Evolutionary conservation across 1,139 yeast genomes (phyloP), one percentile per base, ranked within the genome.

Genomic region (Candida glucosophila): DNA sequence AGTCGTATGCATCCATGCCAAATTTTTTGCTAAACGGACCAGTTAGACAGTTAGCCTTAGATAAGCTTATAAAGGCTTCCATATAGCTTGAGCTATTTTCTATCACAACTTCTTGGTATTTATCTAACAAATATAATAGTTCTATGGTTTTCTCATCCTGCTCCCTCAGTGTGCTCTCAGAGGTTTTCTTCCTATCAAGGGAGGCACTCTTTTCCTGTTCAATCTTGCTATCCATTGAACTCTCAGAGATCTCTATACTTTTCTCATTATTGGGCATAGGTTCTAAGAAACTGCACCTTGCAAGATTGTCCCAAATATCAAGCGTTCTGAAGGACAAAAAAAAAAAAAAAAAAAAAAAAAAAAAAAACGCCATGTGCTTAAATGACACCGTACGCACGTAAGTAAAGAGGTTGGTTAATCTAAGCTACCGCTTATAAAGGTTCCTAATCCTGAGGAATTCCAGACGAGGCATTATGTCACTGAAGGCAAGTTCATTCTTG

Each of bases 391-490:
- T n/a, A n/a, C n/a, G 18, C 8, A 16, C 18, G 18, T 16, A 10
- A n/a, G n/a, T n/a, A n/a, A n/a, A n/a, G 23, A 19, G 8, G 8
- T 16, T n/a, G n/a, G n/a, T 9, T 19, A 24, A 14, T n/a, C n/a
- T n/a, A n/a, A n/a, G n/a, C 32, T 35, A 53, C 29, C 46, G 36
- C 42, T 54, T 58, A 38, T 70, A 70, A 22, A 70, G 23, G 13
- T 47, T 40, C 35, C 61, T 62, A 31, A 72, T 51, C 23, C 59
- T 39, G 16, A 43, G 34, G 29, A 67, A 61, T 37, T 69, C 75
- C 3, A 55, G 47, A n/a, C 57, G 40, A 4, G 72, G 67, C 25
- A 72, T 42, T 9, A 75, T 58, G 30, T 73, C 75, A 20, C 58
- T 55, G 42, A 72, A 78, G 2, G 69, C 64, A 26, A 58, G 55